Evolutionary conservation across 495 filamentous ascomycete genomes (phyloP).

Genomic region (Annulohypoxylon bovei): DNA sequence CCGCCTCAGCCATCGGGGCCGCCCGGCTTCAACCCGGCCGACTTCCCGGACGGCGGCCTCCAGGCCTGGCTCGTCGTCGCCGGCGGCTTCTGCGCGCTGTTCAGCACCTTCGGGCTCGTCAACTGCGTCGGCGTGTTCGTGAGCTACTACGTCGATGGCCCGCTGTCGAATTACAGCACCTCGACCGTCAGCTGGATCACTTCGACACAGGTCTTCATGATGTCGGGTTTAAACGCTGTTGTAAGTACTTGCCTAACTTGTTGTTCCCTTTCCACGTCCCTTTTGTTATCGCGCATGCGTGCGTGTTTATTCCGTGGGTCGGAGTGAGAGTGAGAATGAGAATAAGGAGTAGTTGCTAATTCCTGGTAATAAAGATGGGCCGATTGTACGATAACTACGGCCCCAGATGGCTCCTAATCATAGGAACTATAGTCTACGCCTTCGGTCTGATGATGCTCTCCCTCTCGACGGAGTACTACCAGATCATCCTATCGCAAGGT

Average conservation of each 20-base stretch:
- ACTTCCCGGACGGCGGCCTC: conserved; percentile 71
- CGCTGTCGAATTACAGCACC: conserved; percentile 58
- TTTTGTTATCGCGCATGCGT: not conserved
- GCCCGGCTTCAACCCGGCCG: conserved; percentile 52
- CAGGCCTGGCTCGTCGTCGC: conserved; percentile 74
- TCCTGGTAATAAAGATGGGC: conserved; percentile 55
- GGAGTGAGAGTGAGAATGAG: too few relatives aligned
- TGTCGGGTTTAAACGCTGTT: conserved; percentile 57
- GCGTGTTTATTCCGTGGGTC: too few relatives aligned
- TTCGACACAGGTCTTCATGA: conserved; percentile 51
- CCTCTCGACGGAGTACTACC: conserved; percentile 69
- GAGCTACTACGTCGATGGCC: conserved; percentile 61
- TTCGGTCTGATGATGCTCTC: conserved; percentile 81
- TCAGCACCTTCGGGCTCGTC: conserved; percentile 72
- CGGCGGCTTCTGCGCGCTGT: conserved; percentile 71
- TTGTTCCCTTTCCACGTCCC: conserved; percentile 42
- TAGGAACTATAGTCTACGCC: conserved; percentile 69
- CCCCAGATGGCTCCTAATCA: conserved; percentile 67
- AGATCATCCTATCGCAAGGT: conserved; percentile 69
- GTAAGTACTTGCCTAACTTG: conserved; percentile 49
- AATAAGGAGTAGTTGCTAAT: not conserved
- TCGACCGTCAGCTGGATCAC: conserved; percentile 69
- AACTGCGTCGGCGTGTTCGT: conserved; percentile 74
- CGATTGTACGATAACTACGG: conserved; percentile 76
- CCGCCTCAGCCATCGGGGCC: conserved; percentile 24